Base-by-base conservation (phyloP, 2,329 filamentous ascomycete genomes). In the Colletotrichum destructivum region DNA sequence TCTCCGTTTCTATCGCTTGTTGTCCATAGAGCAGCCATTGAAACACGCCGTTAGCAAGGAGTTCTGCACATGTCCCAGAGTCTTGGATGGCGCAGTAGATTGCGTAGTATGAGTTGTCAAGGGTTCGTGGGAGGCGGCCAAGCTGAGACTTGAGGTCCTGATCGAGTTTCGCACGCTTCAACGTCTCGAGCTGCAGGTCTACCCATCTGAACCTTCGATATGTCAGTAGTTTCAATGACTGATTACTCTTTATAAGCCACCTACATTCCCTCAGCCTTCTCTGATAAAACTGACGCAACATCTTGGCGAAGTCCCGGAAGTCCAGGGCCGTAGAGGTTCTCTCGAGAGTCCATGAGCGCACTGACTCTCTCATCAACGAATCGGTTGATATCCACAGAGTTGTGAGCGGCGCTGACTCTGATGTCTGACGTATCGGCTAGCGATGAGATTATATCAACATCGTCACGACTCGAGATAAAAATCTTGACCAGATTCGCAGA, bases 241-340 rank as follows among this genome's bases (percentile, higher is more conserved):
- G n/a, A n/a, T n/a, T n/a, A n/a, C n/a, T n/a, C n/a, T n/a, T n/a
- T n/a, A n/a, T n/a, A n/a, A 54, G n/a, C 9, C 8, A 23, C 51
- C n/a, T 26, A 60, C 56, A 60, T 60, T 23, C 56, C 56, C n/a
- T 47, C 18, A 26, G 56, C 56, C 5, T 46, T 46, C 16, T 15
- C 2, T 2, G 38, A 6, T 15, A 47, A 26, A 12, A 16, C n/a
- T 8, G 38, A 6, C 7, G 1, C 46, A 2, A 47, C 26, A 15
- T 46, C 18, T 46, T 23, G 8, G 7, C 56, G 56, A 23, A 60
- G 11, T 18, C n/a, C 40, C 1, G 12, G 1, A 13, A 23, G 18
- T 23, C 38, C 11, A 8, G 38, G 38, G 18, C 56, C 56, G 9
- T 60, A 46, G 16, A 46, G 38, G 40, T 31, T 31, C 18, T 54